Percentiles rank a stretch among this genome's conserved stretches.
These are phyloP conservation scores for Cryphonectria japonica DNA, from an alignment of 2,329 filamentous ascomycete species.

Conservation along the genomic window DNA sequence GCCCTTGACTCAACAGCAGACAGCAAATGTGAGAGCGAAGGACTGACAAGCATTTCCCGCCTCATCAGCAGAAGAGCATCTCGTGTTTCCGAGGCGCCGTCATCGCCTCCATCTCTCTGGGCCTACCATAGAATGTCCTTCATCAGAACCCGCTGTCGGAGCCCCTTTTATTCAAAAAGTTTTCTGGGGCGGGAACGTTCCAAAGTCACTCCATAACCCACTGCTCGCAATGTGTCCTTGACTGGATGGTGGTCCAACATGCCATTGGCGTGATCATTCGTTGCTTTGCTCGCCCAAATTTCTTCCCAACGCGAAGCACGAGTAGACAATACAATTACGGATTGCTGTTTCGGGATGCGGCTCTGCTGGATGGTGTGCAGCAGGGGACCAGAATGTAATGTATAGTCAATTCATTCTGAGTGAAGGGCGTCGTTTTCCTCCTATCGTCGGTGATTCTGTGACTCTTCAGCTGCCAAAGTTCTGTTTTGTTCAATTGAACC, in stretches of 20 bases:
- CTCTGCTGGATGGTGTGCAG: conserved; percentile 9
- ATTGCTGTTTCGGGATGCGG: conserved; percentile 14
- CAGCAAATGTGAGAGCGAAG: background rate
- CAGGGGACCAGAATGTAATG: background rate
- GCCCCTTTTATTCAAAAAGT: conserved; percentile 17
- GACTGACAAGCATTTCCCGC: conserved; percentile 3
- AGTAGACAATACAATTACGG: background rate
- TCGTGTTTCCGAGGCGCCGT: conserved; percentile 27
- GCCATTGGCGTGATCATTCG: conserved; percentile 28
- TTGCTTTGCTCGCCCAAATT: conserved; percentile 30
- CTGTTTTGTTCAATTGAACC: background rate
- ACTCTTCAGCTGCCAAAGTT: conserved; percentile 2
- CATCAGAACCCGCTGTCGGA: conserved; percentile 28
- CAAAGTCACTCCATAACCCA: conserved; percentile 29
- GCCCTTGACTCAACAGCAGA: background rate
- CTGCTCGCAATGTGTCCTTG: conserved; percentile 18
- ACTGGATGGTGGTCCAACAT: conserved; percentile 16
- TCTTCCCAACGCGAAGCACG: background rate
- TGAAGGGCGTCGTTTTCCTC: background rate
- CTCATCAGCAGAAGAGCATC: conserved; percentile 20
- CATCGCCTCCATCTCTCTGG: conserved; percentile 14
- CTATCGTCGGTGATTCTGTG: background rate
- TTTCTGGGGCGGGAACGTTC: conserved; percentile 23
- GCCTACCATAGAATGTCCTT: background rate
- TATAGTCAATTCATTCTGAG: background rate